Base-by-base conservation (phyloP, 2,329 filamentous ascomycete genomes). In the Aspergillus piperis region DNA sequence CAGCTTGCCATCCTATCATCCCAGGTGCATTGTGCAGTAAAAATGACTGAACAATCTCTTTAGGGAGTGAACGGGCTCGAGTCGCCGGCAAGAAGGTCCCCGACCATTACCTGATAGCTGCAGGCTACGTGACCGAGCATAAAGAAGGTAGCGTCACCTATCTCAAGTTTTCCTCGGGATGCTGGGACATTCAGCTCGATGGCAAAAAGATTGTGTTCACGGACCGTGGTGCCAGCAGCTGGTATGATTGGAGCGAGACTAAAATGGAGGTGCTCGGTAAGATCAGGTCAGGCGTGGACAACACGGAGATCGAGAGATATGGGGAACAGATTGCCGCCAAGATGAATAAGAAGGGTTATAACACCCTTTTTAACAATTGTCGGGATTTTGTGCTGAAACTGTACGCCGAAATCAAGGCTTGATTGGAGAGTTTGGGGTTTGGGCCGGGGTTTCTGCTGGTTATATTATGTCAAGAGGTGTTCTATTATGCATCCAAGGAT, bases 41-140 rank as follows among this genome's bases (percentile, higher is more conserved):
- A 15, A 15, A 30, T 51, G 7, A 51, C 2, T 3, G 6, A 36
- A n/a, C 3, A 1, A 15, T 21, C 6, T 17, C 10, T 23, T 7
- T 36, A 53, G 50, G 32, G 17, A 53, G 50, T 39, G 50, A 55
- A 47, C 39, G 53, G 13, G 47, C 47, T 44, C 17, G 36, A 41
- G 15, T 27, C 25, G 47, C 53, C 32, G 42, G 53, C 17, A 27
- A 47, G 25, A 17, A 4, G 3, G 21, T 15, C 2, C 21, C n/a
- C 23, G 15, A 48, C 5, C 53, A 55, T 39, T 44, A 55, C 25
- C n/a, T 55, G 32, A 41, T 53, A 5, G 50, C 32, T 25, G 50
- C 15, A 21, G 50, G 50, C 11, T 53, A 53, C n/a, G 50, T 53
- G n/a, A 38, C 32, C 5, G 3, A 38, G 50, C 13, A 3, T n/a